Evolutionary conservation across 352 stramenopile genomes (phyloP).

Genomic region (Phytophthora melonis): DNA sequence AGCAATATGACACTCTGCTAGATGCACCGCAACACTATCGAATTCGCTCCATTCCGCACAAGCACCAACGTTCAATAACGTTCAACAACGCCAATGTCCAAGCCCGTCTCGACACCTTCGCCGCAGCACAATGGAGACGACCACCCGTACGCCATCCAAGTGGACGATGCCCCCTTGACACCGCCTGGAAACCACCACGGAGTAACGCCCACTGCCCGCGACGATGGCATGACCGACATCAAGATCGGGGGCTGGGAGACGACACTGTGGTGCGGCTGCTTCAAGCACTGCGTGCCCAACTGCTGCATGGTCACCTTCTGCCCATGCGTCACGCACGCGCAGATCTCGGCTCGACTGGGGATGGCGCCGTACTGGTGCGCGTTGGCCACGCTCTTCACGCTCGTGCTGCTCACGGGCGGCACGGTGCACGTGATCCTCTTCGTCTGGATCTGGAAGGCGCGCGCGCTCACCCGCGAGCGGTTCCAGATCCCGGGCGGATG

Average conservation of each 20-base stretch:
- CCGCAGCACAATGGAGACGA: slow-evolving; percentile 12
- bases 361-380: slow-evolving; percentile 39
- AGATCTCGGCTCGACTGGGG: slow-evolving; percentile 47
- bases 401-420: slow-evolving; percentile 31
- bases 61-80: neutral
- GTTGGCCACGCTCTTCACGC: slow-evolving; percentile 36
- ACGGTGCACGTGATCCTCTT: slow-evolving; percentile 43
- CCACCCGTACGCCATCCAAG: slow-evolving; percentile 41
- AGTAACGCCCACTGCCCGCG: neutral
- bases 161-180: slow-evolving; percentile 23
- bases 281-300: slow-evolving; percentile 55
- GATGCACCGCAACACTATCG: slow-evolving; percentile 8
- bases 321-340: slow-evolving; percentile 50
- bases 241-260: slow-evolving; percentile 38
- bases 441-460: slow-evolving; percentile 42
- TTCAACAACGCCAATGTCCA: neutral
- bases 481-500: slow-evolving; percentile 41
- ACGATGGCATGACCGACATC: slow-evolving; percentile 25
- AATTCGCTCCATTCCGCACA: slow-evolving; percentile 10
- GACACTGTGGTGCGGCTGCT: slow-evolving; percentile 46
- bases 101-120: neutral
- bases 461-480: slow-evolving; percentile 26
- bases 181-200: slow-evolving; percentile 12
- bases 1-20: neutral
- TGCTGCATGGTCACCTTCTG: slow-evolving; percentile 56